phyloP scores from a whole-genome alignment of 2,329 filamentous ascomycete genomes.

The Verticillium klebahnii region DNA sequence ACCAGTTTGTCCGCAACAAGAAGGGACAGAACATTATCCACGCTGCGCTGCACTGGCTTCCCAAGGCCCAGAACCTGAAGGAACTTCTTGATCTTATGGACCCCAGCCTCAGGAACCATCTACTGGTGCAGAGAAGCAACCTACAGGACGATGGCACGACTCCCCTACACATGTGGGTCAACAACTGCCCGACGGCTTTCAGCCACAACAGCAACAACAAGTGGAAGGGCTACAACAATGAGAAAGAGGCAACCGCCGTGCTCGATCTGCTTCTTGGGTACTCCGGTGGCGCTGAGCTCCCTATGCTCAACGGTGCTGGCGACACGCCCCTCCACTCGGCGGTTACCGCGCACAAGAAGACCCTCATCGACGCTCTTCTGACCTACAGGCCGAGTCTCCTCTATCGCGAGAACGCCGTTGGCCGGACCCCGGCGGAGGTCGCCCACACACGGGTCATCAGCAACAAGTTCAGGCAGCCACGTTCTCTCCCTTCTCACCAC shows the following conservation, averaged over 20 bases:
- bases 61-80: slow-evolving; percentile 30
- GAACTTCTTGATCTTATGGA: slow-evolving; percentile 56
- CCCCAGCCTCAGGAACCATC: slow-evolving; percentile 45
- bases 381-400: slow-evolving; percentile 54
- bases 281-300: slow-evolving; percentile 51
- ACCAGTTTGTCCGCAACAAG: slow-evolving; percentile 60
- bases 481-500: neutral
- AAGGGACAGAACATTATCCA: slow-evolving; percentile 67
- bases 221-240: slow-evolving; percentile 5
- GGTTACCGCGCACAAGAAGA: slow-evolving; percentile 32
- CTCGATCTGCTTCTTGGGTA: slow-evolving; percentile 48
- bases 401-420: slow-evolving; percentile 70
- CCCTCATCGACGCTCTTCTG: slow-evolving; percentile 42
- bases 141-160: slow-evolving; percentile 50
- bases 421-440: slow-evolving; percentile 67
- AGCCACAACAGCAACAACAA: slow-evolving; percentile 9
- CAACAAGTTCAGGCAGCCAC: slow-evolving; percentile 22
- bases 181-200: neutral
- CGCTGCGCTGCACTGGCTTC: slow-evolving; percentile 33
- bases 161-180: slow-evolving; percentile 60
- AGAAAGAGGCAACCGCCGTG: slow-evolving; percentile 31
- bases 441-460: slow-evolving; percentile 51
- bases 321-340: slow-evolving; percentile 61
- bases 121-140: slow-evolving; percentile 56
- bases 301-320: slow-evolving; percentile 58